Base-by-base conservation (phyloP, 805 yeast species). In the Yarrowia keelungensis region DNA sequence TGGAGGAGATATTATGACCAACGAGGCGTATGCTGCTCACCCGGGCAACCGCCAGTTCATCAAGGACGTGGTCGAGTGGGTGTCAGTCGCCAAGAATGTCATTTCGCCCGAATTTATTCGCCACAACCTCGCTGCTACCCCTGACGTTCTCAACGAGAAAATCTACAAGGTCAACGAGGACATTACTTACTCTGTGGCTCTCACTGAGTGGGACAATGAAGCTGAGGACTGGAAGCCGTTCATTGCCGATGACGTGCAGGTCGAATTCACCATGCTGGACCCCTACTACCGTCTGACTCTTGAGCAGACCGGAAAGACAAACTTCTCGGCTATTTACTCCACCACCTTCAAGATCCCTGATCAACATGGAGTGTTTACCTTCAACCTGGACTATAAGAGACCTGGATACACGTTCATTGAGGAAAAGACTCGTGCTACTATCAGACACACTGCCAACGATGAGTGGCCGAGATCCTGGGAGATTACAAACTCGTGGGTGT, bases 281-380 rank as follows among this genome's bases (percentile, higher is more conserved):
- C 99, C 99, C 51, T 95, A 94, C 81, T 92, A 92, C 76, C 87
- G 99, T 75, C 76, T 94, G 69, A 87, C 84, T 70, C 80, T 95
- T 74, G 73, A 77, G 19, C 82, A 84, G 38, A 75, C 81, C 53
- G 81, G 81, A 10, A 77, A 81, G 2, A 68, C 75, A 1, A 77
- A 79, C 12, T 50, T 73, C n/a, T 75, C 74, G 2, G 78, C 80
- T 5, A 78, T 83, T n/a, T 88, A 87, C 74, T 75, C 83, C 47
- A 80, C 76, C 59, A 76, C 81, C 19, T 92, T 95, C 79, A 84
- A 83, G 58, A 79, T 92, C 46, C 99, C 99, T 26, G 98, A 94
- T 78, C 97, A 92, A 75, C 97, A 95, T 79, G 99, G 99, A 69
- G 90, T 95, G 85, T 95, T 92, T 81, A 90, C 97, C 1, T 92